Base-by-base conservation (phyloP, 306 rosid species). In the Begonia loranthoides region DNA sequence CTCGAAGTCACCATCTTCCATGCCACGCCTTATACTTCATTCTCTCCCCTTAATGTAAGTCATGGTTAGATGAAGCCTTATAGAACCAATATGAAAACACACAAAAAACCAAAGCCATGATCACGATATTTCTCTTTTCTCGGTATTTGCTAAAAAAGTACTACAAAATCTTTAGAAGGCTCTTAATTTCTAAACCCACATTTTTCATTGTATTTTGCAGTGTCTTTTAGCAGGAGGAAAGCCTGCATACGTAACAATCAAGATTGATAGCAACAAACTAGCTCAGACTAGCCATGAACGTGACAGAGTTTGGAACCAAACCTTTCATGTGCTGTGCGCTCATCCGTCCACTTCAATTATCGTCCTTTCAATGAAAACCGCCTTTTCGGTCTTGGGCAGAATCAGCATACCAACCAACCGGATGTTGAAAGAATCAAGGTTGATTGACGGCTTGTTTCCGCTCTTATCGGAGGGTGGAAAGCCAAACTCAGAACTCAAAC, bases 1-100 rank as follows among this genome's bases (percentile, higher is more conserved):
- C 81, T 90, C 58, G 95, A 90, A 70, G 95, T 81, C 66, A 86
- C 88, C 59, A 67, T 90, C 67, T 86, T 90, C 69, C 73, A 78
- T 78, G 99, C 95, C 48, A 78, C 99, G 12, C 74, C 82, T 40
- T 78, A 66, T 43, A 67, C 71, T 1, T 74, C 88, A 12, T 51
- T 77, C 14, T 90, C 85, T 60, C 88, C 86, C 41, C 72, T 86
- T 62, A 79, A 69, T 70, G 95, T 90, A 59, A 73, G 85, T 63
- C 40, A 15, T 34, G 5, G 8, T 28, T 7, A 8, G 36, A 28
- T 28, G 0, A 28, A 28, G 1, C 36, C 36, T 28, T 28, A 4
- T 5, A 28, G 9, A 28, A 28, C 36, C 6, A 28, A 28, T 7
- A 7, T 19, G 9, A 28, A 28, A 28, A 24, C 5, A 24, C 5